These are phyloP conservation scores for Globisporangium paddicum DNA, from an alignment of 352 stramenopile species.

Conservation along the genomic window DNA sequence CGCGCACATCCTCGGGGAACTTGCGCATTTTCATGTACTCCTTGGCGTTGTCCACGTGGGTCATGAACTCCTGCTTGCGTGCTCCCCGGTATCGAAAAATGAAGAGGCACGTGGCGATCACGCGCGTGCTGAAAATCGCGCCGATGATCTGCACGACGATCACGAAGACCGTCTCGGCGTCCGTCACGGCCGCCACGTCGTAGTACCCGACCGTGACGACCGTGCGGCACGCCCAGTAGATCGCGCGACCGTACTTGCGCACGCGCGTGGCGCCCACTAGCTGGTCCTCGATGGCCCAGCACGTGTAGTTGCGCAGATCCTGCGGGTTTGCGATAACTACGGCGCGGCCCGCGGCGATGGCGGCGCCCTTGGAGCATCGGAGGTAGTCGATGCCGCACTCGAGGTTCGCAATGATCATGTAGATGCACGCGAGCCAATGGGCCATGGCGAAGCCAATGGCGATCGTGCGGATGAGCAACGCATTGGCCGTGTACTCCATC, in stretches of 20 bases:
- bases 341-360: constrained; percentile 11
- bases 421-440: constrained; percentile 58
- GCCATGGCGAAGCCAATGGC: constrained; percentile 35
- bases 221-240: constrained; percentile 57
- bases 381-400: constrained; percentile 62
- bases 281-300: constrained; percentile 68
- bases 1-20: constrained; percentile 56
- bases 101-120: constrained; percentile 70
- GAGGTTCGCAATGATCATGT: constrained; percentile 62
- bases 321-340: background rate
- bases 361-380: constrained; percentile 32
- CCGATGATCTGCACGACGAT: constrained; percentile 57
- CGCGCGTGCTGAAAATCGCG: constrained; percentile 59
- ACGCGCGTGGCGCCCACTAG: constrained; percentile 35
- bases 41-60: constrained; percentile 61
- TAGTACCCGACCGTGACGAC: constrained; percentile 60
- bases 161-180: constrained; percentile 47
- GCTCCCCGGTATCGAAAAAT: constrained; percentile 60
- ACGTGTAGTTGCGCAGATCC: constrained; percentile 27
- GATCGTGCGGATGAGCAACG: constrained; percentile 46
- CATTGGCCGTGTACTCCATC: constrained; percentile 54
- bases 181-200: constrained; percentile 46
- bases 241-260: constrained; percentile 48
- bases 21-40: constrained; percentile 67
- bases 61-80: constrained; percentile 59